These are phyloP conservation scores for Calonectria hongkongensis DNA, from an alignment of 2,329 filamentous ascomycete species.

Conservation along the genomic window DNA sequence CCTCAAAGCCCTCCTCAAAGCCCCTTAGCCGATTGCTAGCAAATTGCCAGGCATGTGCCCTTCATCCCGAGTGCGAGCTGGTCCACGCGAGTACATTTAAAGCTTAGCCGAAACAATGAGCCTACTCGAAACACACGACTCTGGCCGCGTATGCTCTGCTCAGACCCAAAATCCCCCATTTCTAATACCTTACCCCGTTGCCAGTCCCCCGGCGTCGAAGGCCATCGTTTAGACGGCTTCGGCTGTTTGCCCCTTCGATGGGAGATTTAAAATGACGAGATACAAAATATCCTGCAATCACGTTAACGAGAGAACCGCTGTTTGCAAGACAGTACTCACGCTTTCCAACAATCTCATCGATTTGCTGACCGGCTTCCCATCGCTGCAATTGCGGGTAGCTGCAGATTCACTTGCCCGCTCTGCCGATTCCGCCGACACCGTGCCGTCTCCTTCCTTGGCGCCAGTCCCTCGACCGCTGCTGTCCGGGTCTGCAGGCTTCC, in stretches of 20 bases:
- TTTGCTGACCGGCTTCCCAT: background rate
- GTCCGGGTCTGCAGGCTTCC: background rate
- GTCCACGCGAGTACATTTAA: no score
- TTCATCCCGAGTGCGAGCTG: no score
- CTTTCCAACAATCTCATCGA: slow-evolving; percentile 2
- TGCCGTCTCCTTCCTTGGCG: background rate
- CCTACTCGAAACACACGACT: no score
- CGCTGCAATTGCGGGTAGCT: no score
- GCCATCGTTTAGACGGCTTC: background rate
- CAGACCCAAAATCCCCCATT: no score
- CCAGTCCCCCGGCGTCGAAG: background rate
- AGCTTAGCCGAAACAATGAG: no score
- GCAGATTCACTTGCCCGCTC: background rate
- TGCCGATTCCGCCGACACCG: background rate
- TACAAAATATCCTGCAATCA: slow-evolving; percentile 28
- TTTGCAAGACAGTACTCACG: background rate
- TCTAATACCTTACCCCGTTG: no score
- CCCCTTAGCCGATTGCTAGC: no score
- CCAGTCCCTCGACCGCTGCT: background rate
- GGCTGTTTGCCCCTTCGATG: background rate
- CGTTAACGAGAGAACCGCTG: background rate
- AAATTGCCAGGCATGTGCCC: no score
- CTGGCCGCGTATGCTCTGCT: no score
- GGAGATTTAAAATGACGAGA: slow-evolving; percentile 29
- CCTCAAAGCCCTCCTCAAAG: no score